Evolutionary conservation across 1,284 basidiomycete species (phyloP), one percentile per base, ranked within the genome.

Genomic region (Fistulinella staudtii): DNA sequence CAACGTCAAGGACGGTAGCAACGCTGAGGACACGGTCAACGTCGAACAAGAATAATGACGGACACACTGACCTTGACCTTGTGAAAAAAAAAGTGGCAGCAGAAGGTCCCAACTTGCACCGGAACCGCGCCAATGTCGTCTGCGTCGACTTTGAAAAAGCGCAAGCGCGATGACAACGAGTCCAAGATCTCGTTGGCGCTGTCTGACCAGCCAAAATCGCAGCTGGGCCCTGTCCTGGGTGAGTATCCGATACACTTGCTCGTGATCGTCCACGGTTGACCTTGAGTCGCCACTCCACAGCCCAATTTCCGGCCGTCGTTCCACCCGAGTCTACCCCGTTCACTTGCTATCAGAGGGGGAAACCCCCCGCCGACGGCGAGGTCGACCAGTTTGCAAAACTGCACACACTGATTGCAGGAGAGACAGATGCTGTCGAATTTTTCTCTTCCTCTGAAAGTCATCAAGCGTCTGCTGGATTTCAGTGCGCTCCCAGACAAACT

Each of bases 151-250:
- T 66, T 70, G 47, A 80, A 77, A 69, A 85, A 87, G 65, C 75
- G 83, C 55, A 86, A 85, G 65, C 74, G 78, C 51, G 70, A 69
- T 36, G 56, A 62, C 33, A 66, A 68, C 39, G 55, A 61, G 35
- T 61, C 58, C 34, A 68, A 69, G 48, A 54, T 77, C 43, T 70
- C 72, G 28, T 66, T 85, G 30, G 69, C 72, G 54, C 58, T 80
- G 36, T 66, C 75, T 25, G 54, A 59, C 40, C 68, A 71, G 49
- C 62, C 75, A 30, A 69, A 67, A 37, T 64, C 67, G 13, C 68
- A 75, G 52, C 64, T 79, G 39, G 87, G 85, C 14, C 88, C 89
- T 46, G 75, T 85, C 23, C 77, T 91, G 53, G 86, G 88, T 89
- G 61, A 61, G 76, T 68, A 43, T 23, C 37, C 22, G 27, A 21